These are phyloP conservation scores for Kokia cookei DNA, from an alignment of 441 rosid species.

Conservation along the genomic window DNA sequence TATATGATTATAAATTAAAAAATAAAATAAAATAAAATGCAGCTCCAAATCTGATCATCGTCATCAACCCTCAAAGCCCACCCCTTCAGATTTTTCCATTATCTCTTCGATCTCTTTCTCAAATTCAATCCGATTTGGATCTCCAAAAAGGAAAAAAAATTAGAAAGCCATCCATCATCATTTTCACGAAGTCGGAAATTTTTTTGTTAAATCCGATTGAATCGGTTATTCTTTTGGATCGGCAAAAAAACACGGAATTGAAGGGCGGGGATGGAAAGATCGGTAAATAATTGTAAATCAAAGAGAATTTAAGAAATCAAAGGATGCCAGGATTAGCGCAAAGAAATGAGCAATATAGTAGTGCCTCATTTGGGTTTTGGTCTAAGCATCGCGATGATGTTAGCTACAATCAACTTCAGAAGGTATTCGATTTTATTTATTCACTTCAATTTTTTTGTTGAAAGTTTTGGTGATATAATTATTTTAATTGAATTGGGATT, in stretches of 20 bases:
- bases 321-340: conserved; percentile 74
- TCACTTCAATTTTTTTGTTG: background rate
- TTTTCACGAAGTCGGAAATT: background rate
- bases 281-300: conserved; percentile 17
- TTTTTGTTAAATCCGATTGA: conserved; percentile 11
- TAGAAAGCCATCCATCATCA: background rate
- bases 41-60: conserved; percentile 42
- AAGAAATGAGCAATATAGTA: conserved; percentile 60
- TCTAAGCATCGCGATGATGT: conserved; percentile 65
- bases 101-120: conserved; percentile 12
- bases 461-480: background rate
- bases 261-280: conserved; percentile 20
- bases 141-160: background rate
- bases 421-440: conserved; percentile 37
- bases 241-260: background rate
- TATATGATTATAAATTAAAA: background rate
- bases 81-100: conserved; percentile 9
- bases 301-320: conserved; percentile 18
- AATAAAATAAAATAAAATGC: background rate
- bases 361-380: conserved; percentile 75
- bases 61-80: conserved; percentile 28
- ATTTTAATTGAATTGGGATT: conserved; percentile 1
- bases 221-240: conserved; percentile 20
- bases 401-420: conserved; percentile 75
- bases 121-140: conserved; percentile 14